A percentile compares a stretch with the other conserved stretches of the same genome.
These are phyloP conservation scores for Paecilomyces niveus DNA, from an alignment of 2,329 filamentous ascomycete species.

Conservation along the genomic window DNA sequence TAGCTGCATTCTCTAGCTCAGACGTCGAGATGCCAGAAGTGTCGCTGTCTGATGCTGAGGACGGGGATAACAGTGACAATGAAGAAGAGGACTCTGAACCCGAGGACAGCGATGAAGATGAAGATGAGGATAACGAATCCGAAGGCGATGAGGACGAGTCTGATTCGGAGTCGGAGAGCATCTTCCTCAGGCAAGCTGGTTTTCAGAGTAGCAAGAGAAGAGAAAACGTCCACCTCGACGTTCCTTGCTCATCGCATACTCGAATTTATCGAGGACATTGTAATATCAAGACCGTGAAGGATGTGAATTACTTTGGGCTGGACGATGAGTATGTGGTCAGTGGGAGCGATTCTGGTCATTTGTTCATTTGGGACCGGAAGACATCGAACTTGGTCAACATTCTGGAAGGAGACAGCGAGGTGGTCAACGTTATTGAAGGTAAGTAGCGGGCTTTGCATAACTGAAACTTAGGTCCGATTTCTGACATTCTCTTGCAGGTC, in stretches of 20 bases:
- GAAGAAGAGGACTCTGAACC: constrained; percentile 12
- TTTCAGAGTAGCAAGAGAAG: constrained; percentile 42
- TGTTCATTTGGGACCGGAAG: constrained; percentile 64
- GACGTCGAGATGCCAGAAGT: constrained; percentile 1
- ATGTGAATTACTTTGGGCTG: constrained; percentile 61
- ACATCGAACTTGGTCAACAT: constrained; percentile 57
- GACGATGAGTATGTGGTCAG: constrained; percentile 63
- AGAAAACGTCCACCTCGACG: constrained; percentile 46
- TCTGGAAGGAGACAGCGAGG: constrained; percentile 58
- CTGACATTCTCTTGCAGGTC: constrained; percentile 33
- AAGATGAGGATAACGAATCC: constrained; percentile 25
- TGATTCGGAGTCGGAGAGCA: constrained; percentile 30
- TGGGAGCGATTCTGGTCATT: constrained; percentile 58
- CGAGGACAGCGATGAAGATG: constrained; percentile 22
- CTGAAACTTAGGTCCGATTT: constrained; percentile 8
- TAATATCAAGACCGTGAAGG: constrained; percentile 61
- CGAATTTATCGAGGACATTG: constrained; percentile 57
- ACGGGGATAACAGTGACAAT: constrained; percentile 11
- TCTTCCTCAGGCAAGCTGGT: constrained; percentile 42
- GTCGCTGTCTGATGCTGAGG: constrained; percentile 4
- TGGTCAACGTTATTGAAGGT: constrained; percentile 64
- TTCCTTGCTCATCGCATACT: constrained; percentile 51
- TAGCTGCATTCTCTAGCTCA: neutral
- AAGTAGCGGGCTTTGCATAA: constrained; percentile 7
- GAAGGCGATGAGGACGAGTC: constrained; percentile 17